Percentiles rank a stretch among this genome's conserved stretches.
phyloP scores from a whole-genome alignment of 2,329 filamentous ascomycete species.

The Nemania sp. region DNA sequence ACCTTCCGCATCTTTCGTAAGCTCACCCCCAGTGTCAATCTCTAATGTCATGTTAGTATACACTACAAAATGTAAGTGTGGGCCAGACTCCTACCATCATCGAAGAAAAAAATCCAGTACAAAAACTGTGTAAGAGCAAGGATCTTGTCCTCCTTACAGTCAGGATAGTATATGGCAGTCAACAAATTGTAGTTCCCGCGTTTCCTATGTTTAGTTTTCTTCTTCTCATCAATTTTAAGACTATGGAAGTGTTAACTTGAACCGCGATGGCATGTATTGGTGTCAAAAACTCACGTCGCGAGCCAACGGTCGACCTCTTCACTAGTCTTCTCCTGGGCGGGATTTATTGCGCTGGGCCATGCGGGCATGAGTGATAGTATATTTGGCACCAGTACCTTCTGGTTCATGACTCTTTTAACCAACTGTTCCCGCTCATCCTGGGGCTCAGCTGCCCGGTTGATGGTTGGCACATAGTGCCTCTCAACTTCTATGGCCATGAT shows the following conservation, averaged over 20 bases:
- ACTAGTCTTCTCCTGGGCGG: slow-evolving; percentile 35
- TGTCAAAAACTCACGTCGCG: slow-evolving; percentile 25
- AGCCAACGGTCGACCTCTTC: slow-evolving; percentile 37
- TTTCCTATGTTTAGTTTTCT: slow-evolving; percentile 35
- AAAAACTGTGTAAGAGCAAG: slow-evolving; percentile 34
- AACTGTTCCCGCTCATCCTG: slow-evolving; percentile 32
- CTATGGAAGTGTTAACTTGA: slow-evolving; percentile 24
- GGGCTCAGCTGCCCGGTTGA: neutral
- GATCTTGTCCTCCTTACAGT: slow-evolving; percentile 37
- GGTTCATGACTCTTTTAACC: slow-evolving; percentile 30
- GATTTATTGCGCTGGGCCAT: slow-evolving; percentile 34
- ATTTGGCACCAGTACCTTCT: slow-evolving; percentile 34
- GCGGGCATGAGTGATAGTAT: slow-evolving; percentile 37
- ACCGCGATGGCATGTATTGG: neutral
- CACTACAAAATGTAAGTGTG: neutral
- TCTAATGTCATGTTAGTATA: slow-evolving; percentile 23
- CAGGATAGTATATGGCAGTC: slow-evolving; percentile 35
- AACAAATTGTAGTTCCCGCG: slow-evolving; percentile 36
- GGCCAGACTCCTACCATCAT: slow-evolving; percentile 31
- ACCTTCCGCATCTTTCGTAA: slow-evolving; percentile 34
- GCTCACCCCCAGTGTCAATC: slow-evolving; percentile 38
- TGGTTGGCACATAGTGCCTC: slow-evolving; percentile 12
- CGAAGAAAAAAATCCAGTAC: slow-evolving; percentile 39
- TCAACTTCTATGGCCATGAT: slow-evolving; percentile 26
- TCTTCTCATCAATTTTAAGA: slow-evolving; percentile 33